These are phyloP conservation scores for Aureobasidium sp. DNA, from an alignment of 2,329 filamentous ascomycete species.

Conservation along the genomic window DNA sequence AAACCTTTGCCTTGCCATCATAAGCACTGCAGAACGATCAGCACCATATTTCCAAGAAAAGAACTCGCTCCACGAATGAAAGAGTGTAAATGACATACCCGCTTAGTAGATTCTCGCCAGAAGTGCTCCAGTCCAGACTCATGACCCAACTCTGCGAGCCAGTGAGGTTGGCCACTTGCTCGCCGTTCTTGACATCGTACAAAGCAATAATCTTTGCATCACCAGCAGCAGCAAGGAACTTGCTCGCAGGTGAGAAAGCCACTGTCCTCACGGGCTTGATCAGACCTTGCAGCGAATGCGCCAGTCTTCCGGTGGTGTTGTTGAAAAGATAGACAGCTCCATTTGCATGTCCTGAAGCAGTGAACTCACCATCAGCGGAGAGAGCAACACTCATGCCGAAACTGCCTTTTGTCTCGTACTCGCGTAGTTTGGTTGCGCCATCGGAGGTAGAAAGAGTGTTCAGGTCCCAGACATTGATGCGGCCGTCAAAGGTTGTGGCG, in stretches of 20 bases:
- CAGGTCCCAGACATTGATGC: slow-evolving; percentile 79
- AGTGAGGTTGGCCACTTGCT: slow-evolving; percentile 78
- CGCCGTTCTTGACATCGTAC: slow-evolving; percentile 86
- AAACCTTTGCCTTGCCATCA: slow-evolving; percentile 92
- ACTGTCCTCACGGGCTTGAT: slow-evolving; percentile 80
- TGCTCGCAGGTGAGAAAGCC: slow-evolving; percentile 79
- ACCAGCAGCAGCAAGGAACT: slow-evolving; percentile 79
- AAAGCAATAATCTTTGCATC: slow-evolving; percentile 83
- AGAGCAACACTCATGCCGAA: slow-evolving; percentile 87
- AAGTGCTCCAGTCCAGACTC: slow-evolving; percentile 85
- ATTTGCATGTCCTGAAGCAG: slow-evolving; percentile 87
- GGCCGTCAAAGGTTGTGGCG: slow-evolving; percentile 79
- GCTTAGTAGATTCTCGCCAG: slow-evolving; percentile 83
- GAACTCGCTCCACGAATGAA: not conserved
- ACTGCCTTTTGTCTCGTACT: slow-evolving; percentile 87
- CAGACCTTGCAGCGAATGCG: slow-evolving; percentile 83
- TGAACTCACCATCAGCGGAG: slow-evolving; percentile 69
- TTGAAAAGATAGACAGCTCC: slow-evolving; percentile 92
- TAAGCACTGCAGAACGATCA: slow-evolving; percentile 49
- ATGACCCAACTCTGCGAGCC: slow-evolving; percentile 85
- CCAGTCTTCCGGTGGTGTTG: slow-evolving; percentile 77
- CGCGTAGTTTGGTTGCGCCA: slow-evolving; percentile 56
- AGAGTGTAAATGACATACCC: slow-evolving; percentile 43
- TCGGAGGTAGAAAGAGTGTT: slow-evolving; percentile 29
- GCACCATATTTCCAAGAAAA: not conserved